phyloP scores from a whole-genome alignment of 148 eudicot genomes.

The Chenopodium album region DNA sequence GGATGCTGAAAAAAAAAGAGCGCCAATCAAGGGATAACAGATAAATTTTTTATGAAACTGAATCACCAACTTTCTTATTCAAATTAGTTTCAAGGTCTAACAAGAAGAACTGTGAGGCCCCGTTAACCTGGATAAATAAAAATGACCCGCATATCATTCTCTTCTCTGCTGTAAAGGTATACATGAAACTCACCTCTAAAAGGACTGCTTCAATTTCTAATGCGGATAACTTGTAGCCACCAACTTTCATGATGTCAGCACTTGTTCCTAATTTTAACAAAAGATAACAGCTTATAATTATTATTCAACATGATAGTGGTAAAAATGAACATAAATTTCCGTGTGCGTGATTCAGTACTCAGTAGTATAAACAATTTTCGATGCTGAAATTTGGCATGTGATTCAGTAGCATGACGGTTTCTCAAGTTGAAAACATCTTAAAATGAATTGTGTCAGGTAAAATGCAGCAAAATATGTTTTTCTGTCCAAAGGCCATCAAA shows the following conservation, averaged over 20 bases:
- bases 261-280: slow-evolving; percentile 60
- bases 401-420: not conserved
- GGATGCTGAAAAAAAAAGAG: slow-evolving; percentile 59
- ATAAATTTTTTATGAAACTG: too few relatives aligned
- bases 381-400: not conserved
- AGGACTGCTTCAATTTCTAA: slow-evolving; percentile 94
- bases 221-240: slow-evolving; percentile 95
- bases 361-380: not conserved
- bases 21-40: slow-evolving; percentile 8
- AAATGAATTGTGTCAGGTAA: not conserved
- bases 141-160: not conserved
- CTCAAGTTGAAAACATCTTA: not conserved
- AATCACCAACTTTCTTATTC: not conserved
- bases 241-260: slow-evolving; percentile 99
- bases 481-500: not conserved
- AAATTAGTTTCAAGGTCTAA: too few relatives aligned
- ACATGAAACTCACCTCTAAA: slow-evolving; percentile 55
- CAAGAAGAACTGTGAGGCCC: not conserved
- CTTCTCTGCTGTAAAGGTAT: not conserved
- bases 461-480: not conserved
- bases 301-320: not conserved
- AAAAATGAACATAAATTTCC: too few relatives aligned
- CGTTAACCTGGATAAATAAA: not conserved
- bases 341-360: not conserved
- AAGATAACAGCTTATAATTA: not conserved